phyloP scores from a whole-genome alignment of 2,329 filamentous ascomycete species.

The Fusarium keratoplasticum region DNA sequence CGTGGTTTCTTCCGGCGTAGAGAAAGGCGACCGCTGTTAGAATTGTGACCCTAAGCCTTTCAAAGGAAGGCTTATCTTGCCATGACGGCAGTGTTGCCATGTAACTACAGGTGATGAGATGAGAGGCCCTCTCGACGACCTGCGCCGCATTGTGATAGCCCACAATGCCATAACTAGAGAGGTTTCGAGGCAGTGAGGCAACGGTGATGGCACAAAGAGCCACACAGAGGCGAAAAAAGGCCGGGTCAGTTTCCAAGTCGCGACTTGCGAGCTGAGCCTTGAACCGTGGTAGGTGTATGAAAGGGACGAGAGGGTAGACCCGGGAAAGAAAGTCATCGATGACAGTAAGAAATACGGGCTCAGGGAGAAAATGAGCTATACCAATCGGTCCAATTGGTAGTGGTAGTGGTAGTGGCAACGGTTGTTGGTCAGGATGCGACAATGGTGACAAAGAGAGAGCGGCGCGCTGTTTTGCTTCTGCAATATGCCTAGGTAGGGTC shows the following conservation, averaged over 20 bases:
- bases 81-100: neutral
- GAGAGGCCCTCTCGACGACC: neutral
- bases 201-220: neutral
- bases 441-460: neutral
- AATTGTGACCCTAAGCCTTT: neutral
- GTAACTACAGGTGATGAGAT: neutral
- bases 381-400: neutral
- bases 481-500: neutral
- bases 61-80: neutral
- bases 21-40: neutral
- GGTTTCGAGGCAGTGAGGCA: neutral
- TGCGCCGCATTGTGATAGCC: neutral
- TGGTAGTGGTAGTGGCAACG: neutral
- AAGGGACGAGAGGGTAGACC: neutral
- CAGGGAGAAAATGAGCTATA: neutral
- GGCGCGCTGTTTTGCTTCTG: neutral
- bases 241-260: neutral
- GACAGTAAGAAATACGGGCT: neutral
- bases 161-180: neutral
- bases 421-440: neutral
- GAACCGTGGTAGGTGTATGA: neutral
- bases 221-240: neutral
- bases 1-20: neutral
- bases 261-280: neutral
- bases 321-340: neutral